phyloP scores from a whole-genome alignment of 768 basidiomycete species.

The Termitomyces sp. region DNA sequence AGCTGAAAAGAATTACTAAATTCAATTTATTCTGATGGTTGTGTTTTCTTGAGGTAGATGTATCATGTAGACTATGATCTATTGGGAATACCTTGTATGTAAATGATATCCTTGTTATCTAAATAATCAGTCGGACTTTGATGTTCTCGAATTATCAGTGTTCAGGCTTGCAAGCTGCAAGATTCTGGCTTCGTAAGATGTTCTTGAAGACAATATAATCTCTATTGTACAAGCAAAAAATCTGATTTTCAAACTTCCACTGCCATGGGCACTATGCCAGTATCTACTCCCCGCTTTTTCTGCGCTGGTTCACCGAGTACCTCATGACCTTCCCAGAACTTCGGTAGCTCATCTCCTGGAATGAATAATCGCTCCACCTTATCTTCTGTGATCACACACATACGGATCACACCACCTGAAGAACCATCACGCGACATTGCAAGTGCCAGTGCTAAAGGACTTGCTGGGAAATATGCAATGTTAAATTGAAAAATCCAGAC shows the following conservation, averaged over 20 bases:
- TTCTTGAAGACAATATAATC: not conserved
- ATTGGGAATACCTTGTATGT: constrained; percentile 13
- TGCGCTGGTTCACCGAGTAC: constrained; percentile 40
- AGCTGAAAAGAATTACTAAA: constrained; percentile 65
- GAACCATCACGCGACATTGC: constrained; percentile 99
- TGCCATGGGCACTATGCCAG: constrained; percentile 41
- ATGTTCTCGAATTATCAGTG: not conserved
- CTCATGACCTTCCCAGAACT: constrained; percentile 85
- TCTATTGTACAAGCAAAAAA: constrained; percentile 11
- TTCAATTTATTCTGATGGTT: constrained; percentile 11
- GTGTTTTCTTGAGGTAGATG: constrained; percentile 18
- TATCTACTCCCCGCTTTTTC: constrained; percentile 27
- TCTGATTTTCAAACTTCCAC: constrained; percentile 32
- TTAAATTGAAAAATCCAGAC: constrained; percentile 23
- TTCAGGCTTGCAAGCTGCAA: not conserved
- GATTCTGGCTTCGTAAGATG: not conserved
- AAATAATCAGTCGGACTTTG: not conserved
- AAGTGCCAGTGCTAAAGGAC: constrained; percentile 68
- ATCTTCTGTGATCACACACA: constrained; percentile 94
- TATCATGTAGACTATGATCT: constrained; percentile 2
- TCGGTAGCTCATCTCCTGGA: constrained; percentile 84
- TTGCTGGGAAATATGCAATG: constrained; percentile 1
- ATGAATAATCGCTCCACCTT: constrained; percentile 90
- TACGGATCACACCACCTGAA: constrained; percentile 94
- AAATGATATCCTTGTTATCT: constrained; percentile 5